Evolutionary conservation across 768 basidiomycete species (phyloP), one percentile per base, ranked within the genome.

Genomic region (Lyophyllum atratum): DNA sequence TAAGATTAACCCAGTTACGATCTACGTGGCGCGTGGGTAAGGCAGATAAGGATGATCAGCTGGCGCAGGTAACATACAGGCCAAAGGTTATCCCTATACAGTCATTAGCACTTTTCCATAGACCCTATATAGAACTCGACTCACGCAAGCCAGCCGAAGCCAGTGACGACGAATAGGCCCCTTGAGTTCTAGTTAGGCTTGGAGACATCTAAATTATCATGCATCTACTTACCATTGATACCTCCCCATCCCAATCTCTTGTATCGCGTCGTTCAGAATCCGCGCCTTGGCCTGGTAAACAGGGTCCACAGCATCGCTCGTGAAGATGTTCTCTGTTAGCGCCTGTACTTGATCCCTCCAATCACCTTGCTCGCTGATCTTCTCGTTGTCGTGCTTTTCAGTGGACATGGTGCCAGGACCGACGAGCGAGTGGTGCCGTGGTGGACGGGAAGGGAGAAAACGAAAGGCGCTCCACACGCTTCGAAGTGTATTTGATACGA

Each of bases 111-210:
- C 45, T 11, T 37, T 15, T 5, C 19, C 31, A 11, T 12, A 17
- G 25, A 14, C 29, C 55, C 7, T 42, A 43, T 39, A 4, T 47
- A 19, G n/a, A n/a, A 51, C 15, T 22, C 12, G 17, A 76, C 86
- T 69, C 68, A 88, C 87, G 86, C 83, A 56, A 89, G 79, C 87
- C 87, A 90, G 50, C 89, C 89, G 70, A 90, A 89, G 1, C 87
- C 89, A 17, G 86, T 80, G 26, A 88, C 85, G 50, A 83, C 54
- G 66, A 90, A 89, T 33, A 90, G 74, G 72, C 75, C 84, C 87
- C 86, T 89, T 43, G 43, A 42, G 19, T 29, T n/a, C 12, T 17
- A 25, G 21, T 19, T 24, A 22, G 34, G 29, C 34, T 15, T 3
- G 34, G 17, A 9, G 34, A 37, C 6, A 14, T 37, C 14, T 5